Evolutionary conservation across 2,329 filamentous ascomycete species (phyloP).

Genomic region (Ambrosiella xylebori): DNA sequence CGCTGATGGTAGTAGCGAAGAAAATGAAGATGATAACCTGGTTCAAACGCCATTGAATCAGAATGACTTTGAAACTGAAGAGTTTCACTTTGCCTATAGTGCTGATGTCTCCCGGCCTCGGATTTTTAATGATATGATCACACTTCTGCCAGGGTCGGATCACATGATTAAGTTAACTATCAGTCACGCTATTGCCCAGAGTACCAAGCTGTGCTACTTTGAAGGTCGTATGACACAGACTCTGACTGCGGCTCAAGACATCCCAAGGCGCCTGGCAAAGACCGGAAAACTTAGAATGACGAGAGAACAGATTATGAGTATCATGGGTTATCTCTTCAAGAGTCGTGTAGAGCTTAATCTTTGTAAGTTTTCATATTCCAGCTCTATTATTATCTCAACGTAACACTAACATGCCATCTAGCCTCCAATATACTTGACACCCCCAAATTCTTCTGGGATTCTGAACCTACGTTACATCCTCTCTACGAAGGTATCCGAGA

Average conservation of each 20-base stretch:
- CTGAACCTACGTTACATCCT: constrained; percentile 83
- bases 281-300: constrained; percentile 87
- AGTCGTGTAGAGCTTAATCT: constrained; percentile 93
- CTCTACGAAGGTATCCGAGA: constrained; percentile 89
- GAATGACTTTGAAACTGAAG: constrained; percentile 89
- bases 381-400: neutral
- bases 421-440: constrained; percentile 92
- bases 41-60: constrained; percentile 67
- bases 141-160: constrained; percentile 69
- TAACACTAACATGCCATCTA: constrained; percentile 20
- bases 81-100: constrained; percentile 97
- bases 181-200: constrained; percentile 92
- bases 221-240: constrained; percentile 91
- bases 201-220: constrained; percentile 89
- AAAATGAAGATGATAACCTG: constrained; percentile 24
- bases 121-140: constrained; percentile 99
- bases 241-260: constrained; percentile 81
- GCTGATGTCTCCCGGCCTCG: constrained; percentile 68
- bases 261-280: constrained; percentile 73
- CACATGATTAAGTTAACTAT: constrained; percentile 99
- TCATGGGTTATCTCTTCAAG: constrained; percentile 80
- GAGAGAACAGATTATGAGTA: constrained; percentile 77
- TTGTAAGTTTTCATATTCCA: constrained; percentile 41
- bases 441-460: constrained; percentile 97
- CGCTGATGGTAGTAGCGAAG: neutral